These are phyloP conservation scores for Astrothelium macrocarpum DNA, from an alignment of 495 filamentous ascomycete genomes.

Conservation along the genomic window DNA sequence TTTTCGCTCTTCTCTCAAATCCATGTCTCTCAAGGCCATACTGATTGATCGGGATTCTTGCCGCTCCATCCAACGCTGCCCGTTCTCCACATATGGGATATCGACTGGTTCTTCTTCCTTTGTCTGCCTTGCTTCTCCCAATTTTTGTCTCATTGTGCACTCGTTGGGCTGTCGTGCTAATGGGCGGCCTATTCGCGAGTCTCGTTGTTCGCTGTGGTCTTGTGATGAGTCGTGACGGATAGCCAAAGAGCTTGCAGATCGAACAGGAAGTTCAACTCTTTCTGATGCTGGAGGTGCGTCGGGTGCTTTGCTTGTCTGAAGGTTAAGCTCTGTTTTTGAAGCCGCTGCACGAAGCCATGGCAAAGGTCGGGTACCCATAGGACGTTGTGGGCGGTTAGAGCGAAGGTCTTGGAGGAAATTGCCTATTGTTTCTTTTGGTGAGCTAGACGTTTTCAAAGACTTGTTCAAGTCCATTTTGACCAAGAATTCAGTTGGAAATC, in stretches of 20 bases:
- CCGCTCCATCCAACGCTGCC: slow-evolving; percentile 75
- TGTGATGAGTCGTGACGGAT: slow-evolving; percentile 7
- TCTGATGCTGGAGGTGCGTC: neutral
- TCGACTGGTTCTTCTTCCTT: slow-evolving; percentile 37
- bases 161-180: slow-evolving; percentile 7
- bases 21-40: slow-evolving; percentile 72
- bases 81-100: slow-evolving; percentile 66
- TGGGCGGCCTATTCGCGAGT: slow-evolving; percentile 10
- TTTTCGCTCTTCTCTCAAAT: slow-evolving; percentile 57
- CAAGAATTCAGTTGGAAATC: slow-evolving; percentile 24
- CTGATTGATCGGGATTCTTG: slow-evolving; percentile 71
- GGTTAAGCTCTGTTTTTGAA: neutral
- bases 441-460: slow-evolving; percentile 13
- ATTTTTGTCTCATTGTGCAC: neutral
- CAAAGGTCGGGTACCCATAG: slow-evolving; percentile 18
- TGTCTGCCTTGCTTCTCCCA: neutral
- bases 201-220: neutral
- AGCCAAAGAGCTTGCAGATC: slow-evolving; percentile 1
- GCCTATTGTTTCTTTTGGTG: slow-evolving; percentile 42
- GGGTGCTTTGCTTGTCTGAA: neutral
- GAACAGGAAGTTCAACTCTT: slow-evolving; percentile 13
- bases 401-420: slow-evolving; percentile 73
- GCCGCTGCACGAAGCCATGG: neutral
- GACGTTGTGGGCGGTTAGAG: slow-evolving; percentile 51
- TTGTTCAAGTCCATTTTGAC: slow-evolving; percentile 22